Conservation (phyloP, 108 stramenopile genomes). For the Skeletonema potamos region DNA sequence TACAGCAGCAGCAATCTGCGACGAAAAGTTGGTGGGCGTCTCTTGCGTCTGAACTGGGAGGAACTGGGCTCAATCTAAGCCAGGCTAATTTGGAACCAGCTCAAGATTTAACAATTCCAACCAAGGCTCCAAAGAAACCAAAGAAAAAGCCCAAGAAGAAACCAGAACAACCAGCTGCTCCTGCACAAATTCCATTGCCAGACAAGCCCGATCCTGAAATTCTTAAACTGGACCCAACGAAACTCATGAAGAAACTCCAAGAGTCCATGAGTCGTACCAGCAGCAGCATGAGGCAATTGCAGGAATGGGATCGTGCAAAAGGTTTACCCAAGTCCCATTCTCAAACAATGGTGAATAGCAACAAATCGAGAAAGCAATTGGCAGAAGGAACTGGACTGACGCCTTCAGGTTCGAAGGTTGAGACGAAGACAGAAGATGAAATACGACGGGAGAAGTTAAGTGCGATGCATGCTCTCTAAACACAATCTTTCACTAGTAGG, state of each 20-base stretch:
- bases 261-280: neutral
- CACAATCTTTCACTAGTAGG: neutral
- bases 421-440: constrained; percentile 4
- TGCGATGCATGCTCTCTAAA: neutral
- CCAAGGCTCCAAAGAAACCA: neutral
- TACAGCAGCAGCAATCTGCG: neutral
- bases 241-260: neutral
- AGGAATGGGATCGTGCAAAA: constrained; percentile 41
- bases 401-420: constrained; percentile 42
- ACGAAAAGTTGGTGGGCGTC: neutral
- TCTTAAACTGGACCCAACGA: constrained; percentile 2
- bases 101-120: neutral
- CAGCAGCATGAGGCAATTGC: neutral
- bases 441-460: neutral
- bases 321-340: constrained; percentile 44
- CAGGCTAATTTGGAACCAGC: neutral
- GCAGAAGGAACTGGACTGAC: constrained; percentile 33
- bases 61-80: neutral
- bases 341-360: constrained; percentile 49
- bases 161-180: neutral
- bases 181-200: neutral
- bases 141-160: neutral
- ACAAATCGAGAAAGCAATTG: constrained; percentile 33
- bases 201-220: neutral
- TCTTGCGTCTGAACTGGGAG: neutral